Evolutionary conservation across 345 rosid species (phyloP).

Genomic region (Brassica napus): DNA sequence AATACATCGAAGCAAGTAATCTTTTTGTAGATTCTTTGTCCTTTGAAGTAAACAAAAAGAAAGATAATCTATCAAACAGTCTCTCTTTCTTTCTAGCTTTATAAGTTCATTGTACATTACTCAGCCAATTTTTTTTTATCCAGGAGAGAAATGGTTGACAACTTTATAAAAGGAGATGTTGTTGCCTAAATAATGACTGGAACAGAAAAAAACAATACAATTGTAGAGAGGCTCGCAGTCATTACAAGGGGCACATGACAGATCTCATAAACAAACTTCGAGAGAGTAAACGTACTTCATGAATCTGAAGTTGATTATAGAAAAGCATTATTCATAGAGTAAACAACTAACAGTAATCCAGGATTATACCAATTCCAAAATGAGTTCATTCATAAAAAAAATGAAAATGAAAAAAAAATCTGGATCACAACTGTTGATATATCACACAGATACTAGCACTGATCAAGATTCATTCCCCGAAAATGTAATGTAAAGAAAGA

Average conservation of each 20-base stretch:
- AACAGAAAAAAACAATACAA: not conserved
- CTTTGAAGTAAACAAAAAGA: conserved; percentile 13
- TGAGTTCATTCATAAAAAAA: conserved; percentile 17
- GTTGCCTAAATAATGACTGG: not conserved
- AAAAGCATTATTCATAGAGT: conserved; percentile 14
- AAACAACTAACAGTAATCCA: conserved; percentile 7
- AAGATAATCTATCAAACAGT: conserved; percentile 2
- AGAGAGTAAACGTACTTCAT: not conserved
- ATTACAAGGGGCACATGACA: not conserved
- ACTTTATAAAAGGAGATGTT: conserved; percentile 12
- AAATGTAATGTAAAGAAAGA: conserved; percentile 8
- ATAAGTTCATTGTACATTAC: not conserved
- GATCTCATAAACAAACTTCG: not conserved
- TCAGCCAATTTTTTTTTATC: not conserved
- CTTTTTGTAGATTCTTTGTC: conserved; percentile 40
- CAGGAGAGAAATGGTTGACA: not conserved
- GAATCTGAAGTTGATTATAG: not conserved
- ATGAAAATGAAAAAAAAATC: not conserved
- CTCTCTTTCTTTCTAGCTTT: conserved; percentile 15
- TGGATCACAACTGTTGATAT: conserved; percentile 11
- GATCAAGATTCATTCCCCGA: conserved; percentile 19
- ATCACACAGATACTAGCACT: conserved; percentile 9
- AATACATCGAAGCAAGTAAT: conserved; percentile 64
- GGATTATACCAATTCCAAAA: conserved; percentile 11
- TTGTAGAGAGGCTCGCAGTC: not conserved